Percentiles rank a stretch among this genome's conserved stretches.
Conservation (phyloP, 176 grass and related monocot species). For the Tillandsia leiboldiana region DNA sequence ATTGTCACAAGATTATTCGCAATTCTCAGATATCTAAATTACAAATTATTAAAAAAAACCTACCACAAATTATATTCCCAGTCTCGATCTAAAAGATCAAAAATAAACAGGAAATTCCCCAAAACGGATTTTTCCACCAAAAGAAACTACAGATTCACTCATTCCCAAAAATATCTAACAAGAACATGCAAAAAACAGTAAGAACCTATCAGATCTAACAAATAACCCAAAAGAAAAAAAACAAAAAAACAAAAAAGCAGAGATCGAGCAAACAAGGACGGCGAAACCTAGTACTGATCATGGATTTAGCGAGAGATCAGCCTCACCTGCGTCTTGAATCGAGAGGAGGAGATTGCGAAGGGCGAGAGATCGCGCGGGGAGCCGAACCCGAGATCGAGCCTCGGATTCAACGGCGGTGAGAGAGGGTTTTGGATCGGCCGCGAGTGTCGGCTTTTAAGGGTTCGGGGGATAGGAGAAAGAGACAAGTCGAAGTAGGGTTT, state of each 20-base stretch:
- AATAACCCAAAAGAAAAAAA: neutral
- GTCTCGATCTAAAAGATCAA: too few relatives aligned
- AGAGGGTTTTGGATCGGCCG: neutral
- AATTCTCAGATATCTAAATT: neutral
- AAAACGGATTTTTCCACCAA: neutral
- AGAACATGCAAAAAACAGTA: neutral
- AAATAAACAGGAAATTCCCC: neutral
- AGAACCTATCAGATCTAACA: neutral
- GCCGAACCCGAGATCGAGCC: conserved; percentile 9
- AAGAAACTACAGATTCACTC: neutral
- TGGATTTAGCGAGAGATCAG: neutral
- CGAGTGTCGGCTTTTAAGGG: neutral
- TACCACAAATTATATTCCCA: too few relatives aligned
- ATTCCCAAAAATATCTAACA: neutral
- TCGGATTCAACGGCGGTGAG: conserved; percentile 8
- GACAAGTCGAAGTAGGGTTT: neutral
- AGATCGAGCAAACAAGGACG: too few relatives aligned
- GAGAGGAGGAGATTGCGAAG: neutral
- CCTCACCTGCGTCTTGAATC: neutral
- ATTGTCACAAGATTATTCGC: neutral
- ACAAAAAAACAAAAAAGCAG: neutral
- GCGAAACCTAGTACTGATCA: neutral
- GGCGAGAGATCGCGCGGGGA: neutral
- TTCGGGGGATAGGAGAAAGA: neutral
- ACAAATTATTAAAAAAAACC: neutral